Conservation (phyloP, 345 rosid species). For the Salix caprea region DNA sequence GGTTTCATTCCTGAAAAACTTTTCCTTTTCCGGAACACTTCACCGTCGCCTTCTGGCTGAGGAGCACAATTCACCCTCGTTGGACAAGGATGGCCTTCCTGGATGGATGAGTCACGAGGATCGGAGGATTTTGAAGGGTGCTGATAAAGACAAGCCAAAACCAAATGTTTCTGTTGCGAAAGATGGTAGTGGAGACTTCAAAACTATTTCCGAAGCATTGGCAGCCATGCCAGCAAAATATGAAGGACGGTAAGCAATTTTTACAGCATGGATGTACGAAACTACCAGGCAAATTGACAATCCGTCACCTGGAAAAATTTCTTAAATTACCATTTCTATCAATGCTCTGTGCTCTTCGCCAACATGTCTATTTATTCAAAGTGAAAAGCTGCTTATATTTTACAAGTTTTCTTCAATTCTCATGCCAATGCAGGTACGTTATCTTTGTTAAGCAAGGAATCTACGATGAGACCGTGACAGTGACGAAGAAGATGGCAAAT, state of each 20-base stretch:
- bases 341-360: neutral
- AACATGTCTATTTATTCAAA: neutral
- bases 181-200: constrained; percentile 77
- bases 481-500: constrained; percentile 49
- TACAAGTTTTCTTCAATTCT: neutral
- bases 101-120: constrained; percentile 55
- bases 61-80: neutral
- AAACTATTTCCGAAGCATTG: constrained; percentile 58
- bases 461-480: constrained; percentile 55
- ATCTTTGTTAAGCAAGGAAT: constrained; percentile 66
- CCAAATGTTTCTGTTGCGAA: constrained; percentile 68
- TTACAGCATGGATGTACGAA: neutral
- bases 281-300: neutral
- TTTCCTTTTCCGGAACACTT: neutral
- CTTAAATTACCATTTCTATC: neutral
- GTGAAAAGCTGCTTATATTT: neutral
- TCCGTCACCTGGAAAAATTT: neutral
- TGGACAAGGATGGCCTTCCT: constrained; percentile 39
- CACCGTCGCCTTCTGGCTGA: constrained; percentile 43
- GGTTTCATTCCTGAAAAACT: constrained; percentile 17
- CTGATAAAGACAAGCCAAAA: constrained; percentile 21
- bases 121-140: constrained; percentile 50
- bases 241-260: constrained; percentile 46
- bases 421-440: constrained; percentile 43
- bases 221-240: constrained; percentile 52